A percentile compares a stretch with the other conserved stretches of the same genome.
These are phyloP conservation scores for Chrysoporthe cubensis DNA, from an alignment of 2,329 filamentous ascomycete genomes.

Conservation along the genomic window DNA sequence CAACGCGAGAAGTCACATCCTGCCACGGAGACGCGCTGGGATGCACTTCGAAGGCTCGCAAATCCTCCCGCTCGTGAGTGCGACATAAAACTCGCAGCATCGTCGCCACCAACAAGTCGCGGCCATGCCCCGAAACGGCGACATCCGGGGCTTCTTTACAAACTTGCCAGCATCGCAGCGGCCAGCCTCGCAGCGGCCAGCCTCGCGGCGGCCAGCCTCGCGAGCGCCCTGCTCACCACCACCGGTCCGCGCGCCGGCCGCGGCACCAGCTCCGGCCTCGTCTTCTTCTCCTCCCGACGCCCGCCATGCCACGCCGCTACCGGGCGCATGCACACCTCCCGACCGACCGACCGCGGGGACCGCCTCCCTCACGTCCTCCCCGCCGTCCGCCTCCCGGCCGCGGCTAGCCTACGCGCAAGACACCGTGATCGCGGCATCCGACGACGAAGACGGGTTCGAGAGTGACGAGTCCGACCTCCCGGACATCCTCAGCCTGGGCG, in stretches of 20 bases:
- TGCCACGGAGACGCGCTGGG: not conserved
- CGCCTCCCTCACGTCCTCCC: constrained; percentile 28
- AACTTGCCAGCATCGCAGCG: constrained; percentile 24
- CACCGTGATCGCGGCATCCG: constrained; percentile 69
- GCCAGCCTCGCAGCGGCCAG: constrained; percentile 8
- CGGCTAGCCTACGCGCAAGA: constrained; percentile 48
- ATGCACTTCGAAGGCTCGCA: not conserved
- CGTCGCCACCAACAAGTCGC: not conserved
- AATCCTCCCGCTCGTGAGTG: constrained; percentile 18
- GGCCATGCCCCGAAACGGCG: constrained; percentile 34
- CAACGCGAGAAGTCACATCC: constrained; percentile 3
- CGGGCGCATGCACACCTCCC: not conserved
- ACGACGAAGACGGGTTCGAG: constrained; percentile 68
- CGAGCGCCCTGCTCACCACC: not conserved
- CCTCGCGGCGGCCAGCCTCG: constrained; percentile 13
- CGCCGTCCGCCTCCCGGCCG: constrained; percentile 32
- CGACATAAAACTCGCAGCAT: not conserved
- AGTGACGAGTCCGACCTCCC: constrained; percentile 65
- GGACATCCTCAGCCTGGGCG: constrained; percentile 45
- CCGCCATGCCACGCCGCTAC: not conserved
- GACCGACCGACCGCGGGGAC: not conserved
- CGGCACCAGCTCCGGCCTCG: not conserved
- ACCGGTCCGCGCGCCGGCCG: not conserved
- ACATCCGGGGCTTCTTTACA: constrained; percentile 46
- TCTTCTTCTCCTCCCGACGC: not conserved